Evolutionary conservation across 805 yeast genomes (phyloP), one percentile per base, ranked within the genome.

Genomic region (Priceomyces castillae): DNA sequence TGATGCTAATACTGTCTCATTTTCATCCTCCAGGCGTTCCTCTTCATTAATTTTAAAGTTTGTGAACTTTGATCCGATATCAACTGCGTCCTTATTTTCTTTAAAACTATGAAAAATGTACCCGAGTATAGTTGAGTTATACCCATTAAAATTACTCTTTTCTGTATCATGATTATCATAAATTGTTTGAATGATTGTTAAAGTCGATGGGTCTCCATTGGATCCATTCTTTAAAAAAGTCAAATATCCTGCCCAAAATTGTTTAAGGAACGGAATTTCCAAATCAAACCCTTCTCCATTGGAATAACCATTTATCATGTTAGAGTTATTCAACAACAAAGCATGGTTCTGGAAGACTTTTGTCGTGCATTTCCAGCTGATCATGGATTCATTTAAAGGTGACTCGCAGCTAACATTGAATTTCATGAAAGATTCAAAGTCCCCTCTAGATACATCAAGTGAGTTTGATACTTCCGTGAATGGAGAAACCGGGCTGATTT

Each of bases 1-100:
- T 37, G 67, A 64, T 1, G 72, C 75, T 9, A 69, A 37, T 6
- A 68, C 71, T 1, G 76, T 70, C 35, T 62, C 73, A 44, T 67
- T 67, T 25, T 70, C 75, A 35, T 64, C 67, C 12, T 53, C 62
- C 1, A 48, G 53, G 2, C 50, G 62, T 18, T 51, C 45, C 7
- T 34, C 25, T 23, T 46, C 49, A 7, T 34, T 42, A n/a, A 54
- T 31, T 15, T 44, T 38, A 37, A 49, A 40, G 14, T 37, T 42
- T 37, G 55, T 35, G 40, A 53, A 28, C 12, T 38, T 26, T 40
- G 51, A 38, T 3, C 30, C 30, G 17, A 53, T 50, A 7, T 41
- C 18, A 12, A 30, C 22, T 19, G 18, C 42, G 6, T 25, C 33
- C n/a, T 39, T 45, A 16, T 15, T 36, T 43, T 17, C 46, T 10